Base-by-base conservation (phyloP, 2,329 filamentous ascomycete species). In the Fusarium neocosmosporiellum region DNA sequence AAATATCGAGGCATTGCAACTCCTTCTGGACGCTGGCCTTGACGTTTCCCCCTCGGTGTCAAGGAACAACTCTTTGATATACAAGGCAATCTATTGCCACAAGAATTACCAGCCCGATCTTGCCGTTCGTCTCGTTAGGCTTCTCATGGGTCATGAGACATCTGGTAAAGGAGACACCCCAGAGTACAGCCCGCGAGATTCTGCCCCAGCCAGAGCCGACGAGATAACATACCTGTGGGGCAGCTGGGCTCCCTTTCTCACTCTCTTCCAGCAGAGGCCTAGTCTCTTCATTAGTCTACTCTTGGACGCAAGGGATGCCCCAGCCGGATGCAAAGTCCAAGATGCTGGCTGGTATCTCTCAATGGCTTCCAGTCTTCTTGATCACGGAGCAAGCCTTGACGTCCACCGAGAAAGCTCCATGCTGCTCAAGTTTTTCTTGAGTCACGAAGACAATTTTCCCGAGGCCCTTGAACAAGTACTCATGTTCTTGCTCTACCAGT, bases 1-100 rank as follows among this genome's bases (percentile, higher is more conserved):
- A 7, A 54, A 61, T n/a, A 7, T 63, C 7, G 43, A 50, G 7
- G 50, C 58, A 10, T 33, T 70, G 16, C 16, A 53, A 20, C 53
- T 63, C 22, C 67, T 67, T 11, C n/a, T 70, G 14, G 20, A 62
- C 14, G 60, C 64, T 46, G 67, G 65, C 20, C n/a, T 67, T 10
- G 60, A 61, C 29, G 41, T 62, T 14, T 24, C 60, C n/a, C 29
- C 39, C 7, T 50, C 43, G 18, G 27, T 27, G 22, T 48, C 46
- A 22, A 60, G 57, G 34, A 58, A 64, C 46, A 33, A 54, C 11
- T 54, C n/a, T 4, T 20, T 54, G 13, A 34, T 54, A 54, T 54
- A 13, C n/a, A 33, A 54, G 6, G 60, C 60, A n/a, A 63, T 67
- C n/a, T 34, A 36, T 14, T 41, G 41, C 33, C 31, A 33, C 4